phyloP scores from a whole-genome alignment of 176 grass and related monocot species.

The Metroxylon sagu region DNA sequence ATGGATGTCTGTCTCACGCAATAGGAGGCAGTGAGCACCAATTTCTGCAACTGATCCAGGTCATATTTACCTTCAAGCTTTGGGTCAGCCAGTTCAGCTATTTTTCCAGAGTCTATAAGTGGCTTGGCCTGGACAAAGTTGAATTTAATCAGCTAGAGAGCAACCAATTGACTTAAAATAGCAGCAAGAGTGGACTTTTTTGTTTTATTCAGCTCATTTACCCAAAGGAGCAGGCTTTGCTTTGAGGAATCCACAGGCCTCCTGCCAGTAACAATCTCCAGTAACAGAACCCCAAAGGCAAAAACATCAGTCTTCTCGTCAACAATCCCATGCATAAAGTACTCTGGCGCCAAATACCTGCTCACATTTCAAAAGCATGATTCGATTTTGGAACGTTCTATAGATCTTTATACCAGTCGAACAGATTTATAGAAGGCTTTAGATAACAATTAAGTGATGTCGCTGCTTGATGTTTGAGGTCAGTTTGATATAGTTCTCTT shows the following conservation, averaged over 20 bases:
- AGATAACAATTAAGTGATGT: no score
- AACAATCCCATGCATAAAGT: constrained; percentile 92
- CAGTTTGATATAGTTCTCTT: no score
- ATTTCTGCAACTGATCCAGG: constrained; percentile 53
- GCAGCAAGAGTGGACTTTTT: background rate
- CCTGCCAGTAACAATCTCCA: constrained; percentile 73
- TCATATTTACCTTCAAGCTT: constrained; percentile 52
- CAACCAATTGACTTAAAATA: no score
- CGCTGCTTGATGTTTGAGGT: no score
- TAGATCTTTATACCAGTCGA: no score
- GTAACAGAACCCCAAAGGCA: constrained; percentile 69
- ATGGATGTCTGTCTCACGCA: constrained; percentile 72
- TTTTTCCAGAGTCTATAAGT: constrained; percentile 70
- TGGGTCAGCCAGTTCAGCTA: constrained; percentile 57
- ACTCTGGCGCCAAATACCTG: constrained; percentile 93
- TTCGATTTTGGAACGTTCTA: no score
- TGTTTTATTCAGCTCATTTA: constrained; percentile 17
- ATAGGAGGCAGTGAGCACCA: constrained; percentile 46
- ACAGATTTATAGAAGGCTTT: no score
- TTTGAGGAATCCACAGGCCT: constrained; percentile 88
- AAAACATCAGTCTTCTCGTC: constrained; percentile 90
- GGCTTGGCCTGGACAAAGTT: constrained; percentile 57
- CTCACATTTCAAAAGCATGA: no score
- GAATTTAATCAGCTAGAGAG: background rate
- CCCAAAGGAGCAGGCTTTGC: constrained; percentile 70